Evolutionary conservation across 169 alveolate genomes (phyloP), one percentile per base, ranked within the genome.

Genomic region (Sarcocystis neurona): DNA sequence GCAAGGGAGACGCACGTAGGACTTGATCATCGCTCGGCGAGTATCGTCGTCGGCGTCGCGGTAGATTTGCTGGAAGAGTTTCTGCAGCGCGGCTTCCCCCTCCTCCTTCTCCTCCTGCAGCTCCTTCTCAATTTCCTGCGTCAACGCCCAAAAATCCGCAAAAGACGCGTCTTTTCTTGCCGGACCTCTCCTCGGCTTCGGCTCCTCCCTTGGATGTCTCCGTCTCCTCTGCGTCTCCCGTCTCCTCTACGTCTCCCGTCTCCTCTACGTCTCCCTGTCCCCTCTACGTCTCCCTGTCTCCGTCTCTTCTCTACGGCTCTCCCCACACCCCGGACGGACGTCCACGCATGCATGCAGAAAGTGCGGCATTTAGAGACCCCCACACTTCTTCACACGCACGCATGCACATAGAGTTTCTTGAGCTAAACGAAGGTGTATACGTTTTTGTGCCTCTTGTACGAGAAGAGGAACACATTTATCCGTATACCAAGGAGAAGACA

Each of bases 1-100:
- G n/a, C 6, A 96, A 10, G 93, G 92, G 43, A 94, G 90, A 63
- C 97, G 94, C 58, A 94, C 95, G 92, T 93, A 96, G 74, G 97
- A 92, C 90, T 97, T 97, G 84, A 96, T 94, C 99, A 97, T 97
- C 5, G 99, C 99, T 92, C 98, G 93, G 85, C 98, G 87, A 0
- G 98, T 97, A 63, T 96, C 96, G 84, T 96, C 98, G 88, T 97
- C 98, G n/a, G 96, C 96, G 82, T 93, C 92, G 15, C 90, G 94
- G 91, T 96, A 97, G 66, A 97, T 96, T 87, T 96, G 92, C 89
- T 96, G 93, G 90, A 97, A 96, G 34, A 97, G 89, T 39, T 92
- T 88, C 88, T 96, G 94, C 85, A 97, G 90, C 6, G 98, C 98
- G 39, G 91, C 97, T 78, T 84, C 91, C 30, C 92, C 92, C 47